These are phyloP conservation scores for Mycena citricolor DNA, from an alignment of 1,284 basidiomycete genomes.

Conservation along the genomic window DNA sequence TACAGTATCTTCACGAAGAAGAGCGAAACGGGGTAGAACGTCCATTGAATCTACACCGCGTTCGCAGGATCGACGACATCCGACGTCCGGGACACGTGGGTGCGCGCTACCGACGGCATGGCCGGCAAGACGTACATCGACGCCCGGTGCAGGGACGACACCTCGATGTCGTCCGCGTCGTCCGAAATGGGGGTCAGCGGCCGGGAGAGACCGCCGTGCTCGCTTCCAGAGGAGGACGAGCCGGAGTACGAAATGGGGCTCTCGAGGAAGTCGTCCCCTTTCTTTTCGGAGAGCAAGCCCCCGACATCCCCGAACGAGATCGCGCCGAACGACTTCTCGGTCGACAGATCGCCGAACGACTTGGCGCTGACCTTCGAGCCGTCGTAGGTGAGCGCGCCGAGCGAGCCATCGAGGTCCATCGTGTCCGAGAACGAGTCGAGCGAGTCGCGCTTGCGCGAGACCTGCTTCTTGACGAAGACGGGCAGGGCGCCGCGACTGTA, in stretches of 20 bases:
- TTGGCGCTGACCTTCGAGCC: constrained; percentile 36
- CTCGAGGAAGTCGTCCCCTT: constrained; percentile 13
- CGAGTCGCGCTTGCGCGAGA: constrained; percentile 44
- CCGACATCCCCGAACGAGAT: constrained; percentile 38
- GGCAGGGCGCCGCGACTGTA: constrained; percentile 36
- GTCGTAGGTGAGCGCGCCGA: constrained; percentile 34
- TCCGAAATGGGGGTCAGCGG: neutral
- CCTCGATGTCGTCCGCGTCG: constrained; percentile 15
- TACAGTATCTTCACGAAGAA: no score
- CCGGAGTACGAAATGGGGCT: neutral
- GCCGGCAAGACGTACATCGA: constrained; percentile 10
- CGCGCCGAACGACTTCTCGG: constrained; percentile 31
- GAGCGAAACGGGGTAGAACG: no score
- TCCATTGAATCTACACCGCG: no score
- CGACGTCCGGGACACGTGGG: no score
- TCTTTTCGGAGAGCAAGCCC: constrained; percentile 38
- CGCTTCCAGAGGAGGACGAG: neutral
- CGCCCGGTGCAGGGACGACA: constrained; percentile 20
- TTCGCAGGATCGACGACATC: no score
- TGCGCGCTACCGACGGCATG: no score
- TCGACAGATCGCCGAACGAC: constrained; percentile 29
- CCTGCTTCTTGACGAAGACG: constrained; percentile 41
- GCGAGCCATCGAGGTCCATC: constrained; percentile 37
- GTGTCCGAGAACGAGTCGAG: constrained; percentile 45
- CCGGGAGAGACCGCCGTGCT: no score